phyloP scores from a whole-genome alignment of 768 basidiomycete species.

The Amanita subjunquillea region DNA sequence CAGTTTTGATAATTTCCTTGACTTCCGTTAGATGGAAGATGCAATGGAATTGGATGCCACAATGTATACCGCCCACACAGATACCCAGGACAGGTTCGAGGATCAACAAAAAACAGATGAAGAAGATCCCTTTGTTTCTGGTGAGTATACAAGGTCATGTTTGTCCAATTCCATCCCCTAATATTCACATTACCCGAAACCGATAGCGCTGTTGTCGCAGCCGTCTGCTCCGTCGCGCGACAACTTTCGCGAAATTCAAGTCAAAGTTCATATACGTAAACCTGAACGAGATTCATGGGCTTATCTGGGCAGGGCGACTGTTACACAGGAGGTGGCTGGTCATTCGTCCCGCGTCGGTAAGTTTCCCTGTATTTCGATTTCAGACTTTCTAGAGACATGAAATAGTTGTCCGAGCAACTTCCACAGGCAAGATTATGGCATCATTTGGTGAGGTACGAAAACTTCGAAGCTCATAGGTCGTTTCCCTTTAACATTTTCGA shows the following conservation, averaged over 20 bases:
- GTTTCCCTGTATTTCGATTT: conserved; percentile 15
- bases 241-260: conserved; percentile 65
- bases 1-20: neutral
- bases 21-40: conserved; percentile 22
- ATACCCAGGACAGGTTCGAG: conserved; percentile 4
- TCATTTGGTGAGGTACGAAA: conserved; percentile 58
- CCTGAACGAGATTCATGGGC: conserved; percentile 76
- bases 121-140: neutral
- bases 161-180: too few species aligned
- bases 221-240: conserved; percentile 28
- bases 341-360: conserved; percentile 75
- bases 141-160: neutral
- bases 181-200: neutral
- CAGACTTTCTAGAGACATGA: neutral
- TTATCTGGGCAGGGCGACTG: conserved; percentile 70
- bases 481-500: neutral
- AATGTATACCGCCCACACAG: conserved; percentile 3
- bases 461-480: too few species aligned
- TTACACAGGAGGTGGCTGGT: conserved; percentile 64
- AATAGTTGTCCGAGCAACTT: conserved; percentile 52
- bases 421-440: conserved; percentile 58
- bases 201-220: neutral
- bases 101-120: neutral
- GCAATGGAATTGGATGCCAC: conserved; percentile 36
- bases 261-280: conserved; percentile 76